Evolutionary conservation across 768 basidiomycete genomes (phyloP), one percentile per base, ranked within the genome.

Genomic region (Cystobasidium ongulense): DNA sequence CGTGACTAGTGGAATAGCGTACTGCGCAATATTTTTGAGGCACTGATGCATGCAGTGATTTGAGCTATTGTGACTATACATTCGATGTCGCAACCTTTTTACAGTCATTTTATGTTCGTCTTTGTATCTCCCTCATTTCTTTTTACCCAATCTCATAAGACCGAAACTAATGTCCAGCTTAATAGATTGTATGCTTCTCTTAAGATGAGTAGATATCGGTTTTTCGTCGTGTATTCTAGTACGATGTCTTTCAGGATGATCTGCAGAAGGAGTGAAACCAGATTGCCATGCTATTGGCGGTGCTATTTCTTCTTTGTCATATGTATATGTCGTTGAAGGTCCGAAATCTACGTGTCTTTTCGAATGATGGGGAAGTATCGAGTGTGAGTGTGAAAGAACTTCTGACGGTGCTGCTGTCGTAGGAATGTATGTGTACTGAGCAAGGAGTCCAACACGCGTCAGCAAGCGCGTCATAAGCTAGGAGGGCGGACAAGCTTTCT

Each of bases 121-220:
- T n/a, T n/a, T n/a, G n/a, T n/a, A n/a, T n/a, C n/a, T n/a, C n/a
- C n/a, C n/a, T n/a, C n/a, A 62, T 25, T 31, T 38, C 21, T 38
- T 63, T 39, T 63, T 70, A 13, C 53, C 36, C 27, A 74, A 27
- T 70, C 41, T 41, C n/a, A 75, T 31, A 33, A 75, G 35, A 1
- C 65, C 71, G 35, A 75, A 72, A 21, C 74, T 54, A 27, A 75
- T 61, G 36, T 75, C 74, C 1, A 75, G 54, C 46, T 75, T 71
- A 4, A 66, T 31, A 27, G 68, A 71, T 31, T 71, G 65, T 4
- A 39, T 43, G 52, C 39, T 52, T 27, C 63, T 1, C 33, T 73
- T 36, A 1, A 73, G 13, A 21, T 38, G 21, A 21, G 41, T 29
- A 1, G 39, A 36, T 15, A 52, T 41, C 17, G 38, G 65, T 21